phyloP scores from a whole-genome alignment of 192 early-diverging fungal genomes.

The Linnemannia exigua region DNA sequence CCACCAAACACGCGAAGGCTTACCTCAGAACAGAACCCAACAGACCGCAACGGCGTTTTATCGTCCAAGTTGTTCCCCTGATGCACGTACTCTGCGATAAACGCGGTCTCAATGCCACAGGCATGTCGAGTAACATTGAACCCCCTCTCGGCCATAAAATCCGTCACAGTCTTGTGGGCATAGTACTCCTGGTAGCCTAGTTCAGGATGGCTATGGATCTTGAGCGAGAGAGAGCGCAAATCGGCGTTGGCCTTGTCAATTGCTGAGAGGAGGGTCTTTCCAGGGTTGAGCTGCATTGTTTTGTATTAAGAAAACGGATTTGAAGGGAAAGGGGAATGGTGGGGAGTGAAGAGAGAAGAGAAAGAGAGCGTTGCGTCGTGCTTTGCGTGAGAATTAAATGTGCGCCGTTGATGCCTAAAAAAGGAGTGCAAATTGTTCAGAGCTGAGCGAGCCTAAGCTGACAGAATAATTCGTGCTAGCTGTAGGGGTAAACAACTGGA shows the following conservation, averaged over 20 bases:
- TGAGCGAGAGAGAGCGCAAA: conserved; percentile 58
- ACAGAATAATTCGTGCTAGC: too few species aligned
- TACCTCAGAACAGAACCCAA: conserved; percentile 63
- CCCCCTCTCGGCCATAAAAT: conserved; percentile 71
- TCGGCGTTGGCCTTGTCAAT: conserved; percentile 51
- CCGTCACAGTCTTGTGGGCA: conserved; percentile 72
- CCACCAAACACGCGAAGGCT: too few species aligned
- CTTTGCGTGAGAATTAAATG: too few species aligned
- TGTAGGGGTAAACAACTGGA: too few species aligned
- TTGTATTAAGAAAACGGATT: too few species aligned
- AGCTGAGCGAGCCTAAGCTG: too few species aligned
- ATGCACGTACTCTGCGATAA: conserved; percentile 74
- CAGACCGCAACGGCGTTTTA: conserved; percentile 60
- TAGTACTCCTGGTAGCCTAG: conserved; percentile 65
- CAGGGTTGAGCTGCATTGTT: conserved; percentile 27
- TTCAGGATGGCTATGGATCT: conserved; percentile 77
- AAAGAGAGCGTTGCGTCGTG: too few species aligned
- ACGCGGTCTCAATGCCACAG: conserved; percentile 77
- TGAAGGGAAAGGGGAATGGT: neutral
- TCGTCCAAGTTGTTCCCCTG: conserved; percentile 41
- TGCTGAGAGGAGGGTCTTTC: conserved; percentile 31
- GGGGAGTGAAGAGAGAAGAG: neutral
- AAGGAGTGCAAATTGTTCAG: too few species aligned
- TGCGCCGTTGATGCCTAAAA: too few species aligned
- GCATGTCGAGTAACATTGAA: conserved; percentile 71